Evolutionary conservation across 2,329 filamentous ascomycete species (phyloP), one percentile per base, ranked within the genome.

Genomic region (Pestalotiopsis sp.): DNA sequence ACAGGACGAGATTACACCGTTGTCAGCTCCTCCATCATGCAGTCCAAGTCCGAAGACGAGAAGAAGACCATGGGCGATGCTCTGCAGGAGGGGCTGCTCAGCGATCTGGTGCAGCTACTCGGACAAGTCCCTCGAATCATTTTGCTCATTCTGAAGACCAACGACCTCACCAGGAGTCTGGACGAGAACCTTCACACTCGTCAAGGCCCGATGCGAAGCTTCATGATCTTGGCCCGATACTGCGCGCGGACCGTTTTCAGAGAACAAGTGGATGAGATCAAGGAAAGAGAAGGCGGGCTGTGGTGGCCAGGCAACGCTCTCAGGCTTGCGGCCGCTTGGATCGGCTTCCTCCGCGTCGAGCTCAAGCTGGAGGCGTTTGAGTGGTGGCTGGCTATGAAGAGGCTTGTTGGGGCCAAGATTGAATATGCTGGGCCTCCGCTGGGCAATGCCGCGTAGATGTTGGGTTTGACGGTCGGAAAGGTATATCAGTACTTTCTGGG

Each of bases 141-240:
- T 67, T 86, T 99, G 13, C 85, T 99, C 36, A 98, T 99, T 73
- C 86, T 99, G 71, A 99, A 99, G 83, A 99, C 96, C 2, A 99
- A 99, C 79, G 96, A 99, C 81, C 84, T 99, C 52, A 99, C 96
- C 17, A 90, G 96, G 72, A 96, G 92, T 74, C 87, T 99, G 20
- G 96, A 99, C 78, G 96, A 99, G 83, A 95, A 92, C 76, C 84
- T 97, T 49, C 92, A 95, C 67, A 96, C 93, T 0, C 86, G 88
- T 6, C 87, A 88, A 70, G 90, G 90, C 0, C 89, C 90, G 3
- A 86, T 91, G 71, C 85, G 89, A 62, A 87, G 83, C 14, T 92
- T 92, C 74, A 81, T 92, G 76, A 92, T 93, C 71, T 83, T 93
- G 36, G 90, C 90, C 3, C 81, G 89, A 41, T 92, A 92, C 80